Conservation (phyloP, 2,329 filamentous ascomycete species). For the Trichoderma hamatum region DNA sequence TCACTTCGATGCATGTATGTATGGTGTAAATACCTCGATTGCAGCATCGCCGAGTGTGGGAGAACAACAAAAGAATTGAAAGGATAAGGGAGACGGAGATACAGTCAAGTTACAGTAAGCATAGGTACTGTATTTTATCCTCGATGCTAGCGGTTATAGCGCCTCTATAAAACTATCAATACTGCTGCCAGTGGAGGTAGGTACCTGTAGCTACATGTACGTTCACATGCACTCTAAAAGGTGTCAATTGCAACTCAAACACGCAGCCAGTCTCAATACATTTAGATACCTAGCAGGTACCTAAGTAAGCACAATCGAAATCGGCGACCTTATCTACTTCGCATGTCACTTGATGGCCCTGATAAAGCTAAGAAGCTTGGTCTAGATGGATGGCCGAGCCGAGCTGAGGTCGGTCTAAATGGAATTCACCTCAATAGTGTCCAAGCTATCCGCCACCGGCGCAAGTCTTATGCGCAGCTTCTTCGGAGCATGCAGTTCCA, state of each 20-base stretch:
- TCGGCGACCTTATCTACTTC: background rate
- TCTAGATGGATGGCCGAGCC: background rate
- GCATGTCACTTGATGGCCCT: background rate
- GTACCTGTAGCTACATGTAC: background rate
- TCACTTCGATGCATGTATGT: background rate
- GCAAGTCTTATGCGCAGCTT: background rate
- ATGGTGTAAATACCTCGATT: background rate
- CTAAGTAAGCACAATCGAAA: background rate
- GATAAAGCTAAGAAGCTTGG: background rate
- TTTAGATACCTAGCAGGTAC: too few species aligned
- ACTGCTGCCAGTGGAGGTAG: background rate
- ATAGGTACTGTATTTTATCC: background rate
- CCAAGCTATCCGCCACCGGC: background rate
- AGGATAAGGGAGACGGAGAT: background rate
- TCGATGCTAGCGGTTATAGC: background rate
- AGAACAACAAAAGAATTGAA: background rate
- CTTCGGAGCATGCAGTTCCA: background rate
- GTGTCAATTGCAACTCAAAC: background rate
- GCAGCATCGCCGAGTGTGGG: too few species aligned
- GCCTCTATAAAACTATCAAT: background rate
- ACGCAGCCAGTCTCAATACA: background rate
- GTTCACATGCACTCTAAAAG: background rate
- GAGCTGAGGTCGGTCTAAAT: slow-evolving; percentile 8
- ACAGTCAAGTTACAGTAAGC: background rate
- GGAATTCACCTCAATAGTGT: background rate